Percentiles rank a stretch among this genome's conserved stretches.
Conservation (phyloP, 1,139 yeast species). For the Nakaseomyces nivariensis region DNA sequence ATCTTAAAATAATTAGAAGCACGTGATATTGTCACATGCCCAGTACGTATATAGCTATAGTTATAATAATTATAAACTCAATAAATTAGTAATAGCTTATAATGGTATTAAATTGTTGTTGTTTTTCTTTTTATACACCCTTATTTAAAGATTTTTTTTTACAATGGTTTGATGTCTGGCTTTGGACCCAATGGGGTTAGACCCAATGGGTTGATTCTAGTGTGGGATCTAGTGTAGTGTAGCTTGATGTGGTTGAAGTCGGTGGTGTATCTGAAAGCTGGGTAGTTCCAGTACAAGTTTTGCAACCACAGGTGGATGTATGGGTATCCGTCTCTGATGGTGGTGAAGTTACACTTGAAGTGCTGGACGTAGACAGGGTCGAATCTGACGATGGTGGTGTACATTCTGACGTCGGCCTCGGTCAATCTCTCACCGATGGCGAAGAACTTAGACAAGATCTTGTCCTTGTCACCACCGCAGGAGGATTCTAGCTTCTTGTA, state of each 20-base stretch:
- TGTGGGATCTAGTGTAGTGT: constrained; percentile 76
- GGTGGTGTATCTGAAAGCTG: constrained; percentile 70
- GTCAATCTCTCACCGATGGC: constrained; percentile 60
- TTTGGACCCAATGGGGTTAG: constrained; percentile 87
- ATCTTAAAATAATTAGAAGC: too few relatives aligned
- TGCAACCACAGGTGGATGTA: constrained; percentile 68
- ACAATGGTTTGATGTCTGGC: constrained; percentile 51
- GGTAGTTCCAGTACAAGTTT: constrained; percentile 75
- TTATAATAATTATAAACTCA: too few relatives aligned
- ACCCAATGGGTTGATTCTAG: constrained; percentile 67
- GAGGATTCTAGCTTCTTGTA: constrained; percentile 33
- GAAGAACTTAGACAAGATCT: constrained; percentile 25
- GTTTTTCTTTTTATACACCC: too few relatives aligned
- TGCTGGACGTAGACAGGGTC: constrained; percentile 91
- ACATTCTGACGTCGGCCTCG: constrained; percentile 84
- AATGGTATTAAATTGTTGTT: too few relatives aligned
- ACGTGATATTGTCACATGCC: too few relatives aligned
- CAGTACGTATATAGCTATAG: too few relatives aligned
- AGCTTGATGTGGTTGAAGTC: constrained; percentile 80
- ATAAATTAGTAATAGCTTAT: too few relatives aligned
- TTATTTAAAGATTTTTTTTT: neutral
- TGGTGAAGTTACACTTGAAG: constrained; percentile 82
- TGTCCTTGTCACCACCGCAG: constrained; percentile 15
- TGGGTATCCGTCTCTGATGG: constrained; percentile 77
- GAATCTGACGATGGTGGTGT: constrained; percentile 73